A percentile compares a stretch with the other conserved stretches of the same genome.
These are phyloP conservation scores for Metschnikowia drakensbergensis DNA, from an alignment of 805 yeast genomes.

Conservation along the genomic window DNA sequence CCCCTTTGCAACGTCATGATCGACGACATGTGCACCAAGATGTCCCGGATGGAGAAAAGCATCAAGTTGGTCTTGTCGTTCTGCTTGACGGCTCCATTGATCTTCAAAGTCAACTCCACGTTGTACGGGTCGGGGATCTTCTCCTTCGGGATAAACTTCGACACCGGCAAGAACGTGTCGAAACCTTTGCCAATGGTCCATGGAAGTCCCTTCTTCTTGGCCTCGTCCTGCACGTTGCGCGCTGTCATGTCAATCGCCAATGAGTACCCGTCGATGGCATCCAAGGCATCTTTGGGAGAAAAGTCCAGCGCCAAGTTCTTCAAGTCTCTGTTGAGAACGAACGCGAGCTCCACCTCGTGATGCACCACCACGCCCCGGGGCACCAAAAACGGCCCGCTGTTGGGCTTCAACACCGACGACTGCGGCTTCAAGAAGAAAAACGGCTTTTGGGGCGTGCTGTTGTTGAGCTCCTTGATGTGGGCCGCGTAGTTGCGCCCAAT, in stretches of 20 bases:
- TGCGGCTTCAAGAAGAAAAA: constrained; percentile 91
- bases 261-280: constrained; percentile 81
- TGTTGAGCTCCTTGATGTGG: constrained; percentile 86
- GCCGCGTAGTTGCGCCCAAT: constrained; percentile 98
- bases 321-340: constrained; percentile 62
- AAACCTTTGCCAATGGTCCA: constrained; percentile 97
- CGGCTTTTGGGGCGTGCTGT: constrained; percentile 77
- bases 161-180: constrained; percentile 92
- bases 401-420: constrained; percentile 59
- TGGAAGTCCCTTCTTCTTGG: constrained; percentile 90
- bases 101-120: constrained; percentile 55
- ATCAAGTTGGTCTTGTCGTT: constrained; percentile 73
- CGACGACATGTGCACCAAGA: constrained; percentile 75
- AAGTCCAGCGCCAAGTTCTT: constrained; percentile 59
- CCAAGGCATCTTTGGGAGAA: constrained; percentile 63
- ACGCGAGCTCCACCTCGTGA: constrained; percentile 91
- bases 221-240: constrained; percentile 91
- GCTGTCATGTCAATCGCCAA: constrained; percentile 93
- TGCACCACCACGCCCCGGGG: constrained; percentile 81
- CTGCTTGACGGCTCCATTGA: constrained; percentile 72
- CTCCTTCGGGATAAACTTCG: constrained; percentile 62
- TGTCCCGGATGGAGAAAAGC: constrained; percentile 83
- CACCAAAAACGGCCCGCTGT: constrained; percentile 71
- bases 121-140: constrained; percentile 70
- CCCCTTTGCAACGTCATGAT: constrained; percentile 90